Evolutionary conservation across 2,329 filamentous ascomycete genomes (phyloP), one percentile per base, ranked within the genome.

Genomic region (Sphaerulina vaccinii): DNA sequence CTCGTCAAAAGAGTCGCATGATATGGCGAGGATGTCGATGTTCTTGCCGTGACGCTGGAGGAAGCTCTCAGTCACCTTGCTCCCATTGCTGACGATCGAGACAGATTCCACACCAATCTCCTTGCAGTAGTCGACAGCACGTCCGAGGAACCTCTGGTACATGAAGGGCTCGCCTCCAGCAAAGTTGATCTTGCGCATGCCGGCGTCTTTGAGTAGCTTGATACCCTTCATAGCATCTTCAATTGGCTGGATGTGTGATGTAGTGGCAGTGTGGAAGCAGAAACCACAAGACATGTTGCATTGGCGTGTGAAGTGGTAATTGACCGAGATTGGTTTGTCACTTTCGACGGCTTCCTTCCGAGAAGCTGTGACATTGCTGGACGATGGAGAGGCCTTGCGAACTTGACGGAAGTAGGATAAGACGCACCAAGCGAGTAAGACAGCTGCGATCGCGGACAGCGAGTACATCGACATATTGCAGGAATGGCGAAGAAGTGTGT

Each of bases 191-290:
- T 32, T 32, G 1, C 27, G 27, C 27, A 32, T 32, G 4, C 27
- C 27, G 10, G 27, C 27, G 7, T 32, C 27, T 13, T 32, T 32
- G 4, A 32, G 7, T 3, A 32, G 27, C 9, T 13, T 6, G 9
- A 32, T 69, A 6, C 73, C 78, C 2, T 52, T 56, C 59, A 78
- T 74, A 27, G 75, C 75, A 0, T 75, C 63, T 0, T 66, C 62
- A n/a, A 73, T 56, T 2, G 68, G 50, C 2, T 70, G 68, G 3
- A 76, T 70, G 60, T 76, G 65, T 1, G 75, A 78, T 1, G 71
- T 71, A 22, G 69, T 79, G 5, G 72, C 77, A 1, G 78, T 81
- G 62, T 82, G 78, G 68, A 82, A 82, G 63, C 79, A 82, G 66
- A 81, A 82, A 4, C 71, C 74, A 61, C 78, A 80, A 3, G 60